Evolutionary conservation across 2,329 filamentous ascomycete genomes (phyloP).

Genomic region (Alternaria brassicicola): DNA sequence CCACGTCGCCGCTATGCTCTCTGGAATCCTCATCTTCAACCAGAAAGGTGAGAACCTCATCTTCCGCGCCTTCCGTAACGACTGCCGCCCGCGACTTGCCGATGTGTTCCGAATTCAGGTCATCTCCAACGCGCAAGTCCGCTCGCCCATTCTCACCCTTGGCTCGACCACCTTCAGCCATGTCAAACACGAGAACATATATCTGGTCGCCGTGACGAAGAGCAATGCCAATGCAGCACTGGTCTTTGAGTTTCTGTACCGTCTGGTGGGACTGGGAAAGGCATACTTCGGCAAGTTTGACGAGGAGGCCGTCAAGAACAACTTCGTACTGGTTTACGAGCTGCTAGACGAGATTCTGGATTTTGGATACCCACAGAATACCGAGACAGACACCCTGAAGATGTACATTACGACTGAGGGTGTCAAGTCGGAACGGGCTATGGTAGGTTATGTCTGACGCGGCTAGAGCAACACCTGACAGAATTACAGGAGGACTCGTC

Average conservation of each 20-base stretch:
- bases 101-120: constrained; percentile 99
- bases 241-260: constrained; percentile 97
- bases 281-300: constrained; percentile 99
- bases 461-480: constrained; percentile 22
- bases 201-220: constrained; percentile 95
- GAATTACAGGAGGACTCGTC: constrained; percentile 76
- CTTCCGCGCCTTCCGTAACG: constrained; percentile 97
- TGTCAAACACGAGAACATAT: constrained; percentile 99
- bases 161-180: constrained; percentile 99
- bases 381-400: constrained; percentile 96
- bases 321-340: constrained; percentile 98
- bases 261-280: constrained; percentile 85
- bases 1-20: constrained; percentile 70
- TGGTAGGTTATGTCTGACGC: constrained; percentile 46
- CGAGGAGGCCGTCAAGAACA: constrained; percentile 99
- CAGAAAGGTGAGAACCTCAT: constrained; percentile 99
- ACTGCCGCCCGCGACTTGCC: constrained; percentile 94
- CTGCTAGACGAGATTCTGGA: constrained; percentile 97
- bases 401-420: constrained; percentile 99
- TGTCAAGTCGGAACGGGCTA: constrained; percentile 85
- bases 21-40: constrained; percentile 97
- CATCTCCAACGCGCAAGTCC: constrained; percentile 96
- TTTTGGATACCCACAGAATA: constrained; percentile 98
- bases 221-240: constrained; percentile 98
- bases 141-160: constrained; percentile 94